Evolutionary conservation across 2,329 filamentous ascomycete genomes (phyloP), one percentile per base, ranked within the genome.

Genomic region (Ophiocordyceps camponoti-rufipedis): DNA sequence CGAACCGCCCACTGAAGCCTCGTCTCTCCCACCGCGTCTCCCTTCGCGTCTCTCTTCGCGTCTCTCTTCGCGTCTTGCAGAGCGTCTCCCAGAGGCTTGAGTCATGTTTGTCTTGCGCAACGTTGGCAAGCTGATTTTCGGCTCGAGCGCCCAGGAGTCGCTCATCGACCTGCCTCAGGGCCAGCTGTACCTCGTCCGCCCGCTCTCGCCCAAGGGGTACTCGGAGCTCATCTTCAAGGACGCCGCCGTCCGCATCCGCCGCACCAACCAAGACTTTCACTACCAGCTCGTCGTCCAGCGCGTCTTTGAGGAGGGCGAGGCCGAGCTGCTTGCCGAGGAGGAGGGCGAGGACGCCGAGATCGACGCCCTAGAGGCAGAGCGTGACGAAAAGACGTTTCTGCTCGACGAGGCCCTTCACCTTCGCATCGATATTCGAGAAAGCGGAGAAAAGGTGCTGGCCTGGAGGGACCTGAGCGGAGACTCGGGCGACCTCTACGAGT

Each of bases 211-310:
- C 47, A 98, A 98, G 63, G 91, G 91, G 52, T 96, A 95, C 62
- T 95, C 89, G 1, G 91, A 98, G 64, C 86, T 96, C 59, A 94
- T 98, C 64, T 98, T 95, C 73, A 94, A 91, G 64, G 91, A 98
- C 78, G 83, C 87, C 38, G 84, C 86, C 42, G 86, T 89, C 45
- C 86, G 82, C 51, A 93, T 98, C 57, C 82, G 93, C 52, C 80
- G 85, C 51, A 96, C 91, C 14, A 88, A 85, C 18, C 88, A 94
- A 61, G 87, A 96, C 45, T 95, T 85, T 57, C 88, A 98, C 57
- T 98, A 96, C 61, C 91, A 98, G 62, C 84, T 98, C 12, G 89
- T 96, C 39, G 77, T 96, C 40, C 91, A 98, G 62, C 78, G 91
- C 49, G 89, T 89, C 48, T 98, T 94, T 70, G 91, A 98, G 59